Evolutionary conservation across 257 asterid genomes (phyloP).

Genomic region (Fraxinus americana): DNA sequence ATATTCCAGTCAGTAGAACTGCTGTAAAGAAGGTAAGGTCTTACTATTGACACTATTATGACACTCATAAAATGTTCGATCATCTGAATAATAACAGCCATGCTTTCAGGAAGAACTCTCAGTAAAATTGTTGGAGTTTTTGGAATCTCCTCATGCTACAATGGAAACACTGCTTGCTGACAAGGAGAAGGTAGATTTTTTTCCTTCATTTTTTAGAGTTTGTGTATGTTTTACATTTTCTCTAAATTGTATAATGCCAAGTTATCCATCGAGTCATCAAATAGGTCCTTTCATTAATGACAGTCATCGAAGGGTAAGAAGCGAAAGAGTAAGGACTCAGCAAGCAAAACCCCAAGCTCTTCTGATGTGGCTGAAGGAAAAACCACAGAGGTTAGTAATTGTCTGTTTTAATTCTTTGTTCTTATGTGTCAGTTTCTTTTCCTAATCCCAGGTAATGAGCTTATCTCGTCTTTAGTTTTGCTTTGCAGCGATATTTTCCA

Average conservation of each 20-base stretch:
- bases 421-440: background rate
- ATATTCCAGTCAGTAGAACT: conserved; percentile 59
- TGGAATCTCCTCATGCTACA: conserved; percentile 91
- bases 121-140: conserved; percentile 66
- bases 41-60: conserved; percentile 10
- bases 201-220: background rate
- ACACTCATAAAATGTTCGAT: conserved; percentile 13
- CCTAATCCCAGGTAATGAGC: too few relatives aligned
- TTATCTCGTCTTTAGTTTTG: too few relatives aligned
- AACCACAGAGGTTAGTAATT: conserved; percentile 54
- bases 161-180: conserved; percentile 80
- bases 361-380: conserved; percentile 41
- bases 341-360: conserved; percentile 53
- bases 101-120: conserved; percentile 75
- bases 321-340: conserved; percentile 51
- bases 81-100: conserved; percentile 21
- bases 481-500: too few relatives aligned
- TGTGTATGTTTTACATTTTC: background rate
- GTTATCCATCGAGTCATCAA: background rate
- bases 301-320: conserved; percentile 54
- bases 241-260: background rate
- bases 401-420: background rate
- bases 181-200: conserved; percentile 54
- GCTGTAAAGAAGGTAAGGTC: conserved; percentile 63
- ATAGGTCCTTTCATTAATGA: conserved; percentile 5